A percentile compares a stretch with the other conserved stretches of the same genome.
These are phyloP conservation scores for Nitzschia sp. DNA, from an alignment of 108 stramenopile genomes.

Conservation along the genomic window DNA sequence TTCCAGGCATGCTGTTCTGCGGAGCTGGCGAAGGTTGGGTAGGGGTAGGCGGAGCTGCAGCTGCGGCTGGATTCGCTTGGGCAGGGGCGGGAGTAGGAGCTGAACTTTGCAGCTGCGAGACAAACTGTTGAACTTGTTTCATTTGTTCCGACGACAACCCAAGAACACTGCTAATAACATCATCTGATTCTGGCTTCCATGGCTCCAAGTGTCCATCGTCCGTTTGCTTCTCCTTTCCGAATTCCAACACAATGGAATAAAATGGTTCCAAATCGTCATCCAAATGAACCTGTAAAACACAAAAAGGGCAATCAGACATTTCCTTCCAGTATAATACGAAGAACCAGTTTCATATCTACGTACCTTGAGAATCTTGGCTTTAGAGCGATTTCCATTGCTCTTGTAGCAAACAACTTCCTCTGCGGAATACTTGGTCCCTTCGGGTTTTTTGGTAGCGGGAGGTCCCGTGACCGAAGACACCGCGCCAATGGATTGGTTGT, in stretches of 20 bases:
- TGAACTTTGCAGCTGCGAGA: slow-evolving; percentile 13
- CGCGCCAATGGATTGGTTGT: too few relatives aligned
- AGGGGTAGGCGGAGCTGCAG: neutral
- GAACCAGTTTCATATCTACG: neutral
- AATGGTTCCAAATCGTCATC: slow-evolving; percentile 68
- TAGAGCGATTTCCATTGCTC: slow-evolving; percentile 27
- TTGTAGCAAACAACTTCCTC: slow-evolving; percentile 47
- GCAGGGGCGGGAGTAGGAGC: neutral
- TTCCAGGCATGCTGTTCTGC: neutral
- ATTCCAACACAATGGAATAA: slow-evolving; percentile 51
- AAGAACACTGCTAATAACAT: slow-evolving; percentile 13
- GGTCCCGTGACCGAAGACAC: too few relatives aligned
- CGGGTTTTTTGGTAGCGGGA: neutral
- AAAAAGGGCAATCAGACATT: neutral
- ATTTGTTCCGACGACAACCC: slow-evolving; percentile 21
- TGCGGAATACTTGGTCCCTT: neutral
- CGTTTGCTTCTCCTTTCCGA: slow-evolving; percentile 75
- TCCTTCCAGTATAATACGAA: neutral
- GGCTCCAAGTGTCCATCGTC: slow-evolving; percentile 57
- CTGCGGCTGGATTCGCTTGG: neutral
- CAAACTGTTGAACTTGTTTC: slow-evolving; percentile 21
- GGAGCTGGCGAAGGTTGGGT: neutral
- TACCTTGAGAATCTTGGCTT: slow-evolving; percentile 49
- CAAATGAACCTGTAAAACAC: slow-evolving; percentile 33
- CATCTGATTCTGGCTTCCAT: slow-evolving; percentile 20